Percentiles rank a stretch among this genome's conserved stretches.
These are phyloP conservation scores for Anacardium occidentale DNA, from an alignment of 345 rosid genomes.

Conservation along the genomic window DNA sequence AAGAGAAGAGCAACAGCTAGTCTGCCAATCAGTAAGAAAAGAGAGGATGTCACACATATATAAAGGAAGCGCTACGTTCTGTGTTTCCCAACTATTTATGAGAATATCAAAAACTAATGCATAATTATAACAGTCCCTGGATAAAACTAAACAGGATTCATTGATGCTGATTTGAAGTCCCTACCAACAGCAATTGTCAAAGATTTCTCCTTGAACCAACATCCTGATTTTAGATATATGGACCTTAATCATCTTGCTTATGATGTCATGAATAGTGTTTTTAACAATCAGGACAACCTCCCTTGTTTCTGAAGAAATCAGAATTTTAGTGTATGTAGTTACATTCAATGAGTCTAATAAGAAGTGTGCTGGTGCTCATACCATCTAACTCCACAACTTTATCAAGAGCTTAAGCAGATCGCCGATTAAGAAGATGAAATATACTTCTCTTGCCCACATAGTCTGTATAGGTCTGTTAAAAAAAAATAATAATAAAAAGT, in stretches of 20 bases:
- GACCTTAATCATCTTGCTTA: conserved; percentile 95
- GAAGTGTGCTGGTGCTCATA: conserved; percentile 28
- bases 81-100: not conserved
- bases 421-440: conserved; percentile 92
- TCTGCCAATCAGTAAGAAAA: not conserved
- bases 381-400: conserved; percentile 98
- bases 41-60: not conserved
- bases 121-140: not conserved
- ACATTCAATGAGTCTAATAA: conserved; percentile 7
- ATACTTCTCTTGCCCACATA: conserved; percentile 82
- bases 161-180: not conserved
- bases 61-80: not conserved
- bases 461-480: conserved; percentile 65
- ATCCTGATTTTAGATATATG: conserved; percentile 17
- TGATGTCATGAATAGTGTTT: conserved; percentile 94
- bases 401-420: conserved; percentile 98
- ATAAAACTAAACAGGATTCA: not conserved
- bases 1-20: conserved; percentile 13
- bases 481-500: not conserved
- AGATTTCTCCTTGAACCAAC: not conserved
- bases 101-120: not conserved
- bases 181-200: not conserved
- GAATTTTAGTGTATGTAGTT: conserved; percentile 22
- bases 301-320: conserved; percentile 58
- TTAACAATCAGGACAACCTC: conserved; percentile 76